phyloP scores from a whole-genome alignment of 2,329 filamentous ascomycete genomes.

The Simplicillium aogashimaense region DNA sequence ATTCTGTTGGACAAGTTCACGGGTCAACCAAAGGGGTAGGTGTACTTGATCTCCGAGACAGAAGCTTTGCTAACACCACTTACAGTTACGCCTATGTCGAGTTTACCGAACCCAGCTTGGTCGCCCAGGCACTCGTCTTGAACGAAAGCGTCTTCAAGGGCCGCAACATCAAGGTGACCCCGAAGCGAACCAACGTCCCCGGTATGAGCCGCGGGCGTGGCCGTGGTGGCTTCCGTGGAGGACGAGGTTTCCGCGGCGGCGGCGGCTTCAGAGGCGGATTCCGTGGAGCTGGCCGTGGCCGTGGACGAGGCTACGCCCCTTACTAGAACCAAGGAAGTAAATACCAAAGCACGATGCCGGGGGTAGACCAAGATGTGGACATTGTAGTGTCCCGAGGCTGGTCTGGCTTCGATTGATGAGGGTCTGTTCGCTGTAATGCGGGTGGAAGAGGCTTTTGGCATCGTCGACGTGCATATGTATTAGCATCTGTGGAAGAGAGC shows the following conservation, averaged over 20 bases:
- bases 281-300: constrained; percentile 54
- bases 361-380: too few species aligned
- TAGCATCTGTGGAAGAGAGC: too few species aligned
- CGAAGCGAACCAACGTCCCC: constrained; percentile 93
- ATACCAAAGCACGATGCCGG: neutral
- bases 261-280: constrained; percentile 50
- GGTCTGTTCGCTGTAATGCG: too few species aligned
- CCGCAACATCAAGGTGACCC: constrained; percentile 85
- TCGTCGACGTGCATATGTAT: too few species aligned
- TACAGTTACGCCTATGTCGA: constrained; percentile 95
- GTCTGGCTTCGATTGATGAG: too few species aligned
- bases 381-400: too few species aligned
- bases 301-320: constrained; percentile 54
- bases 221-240: constrained; percentile 41
- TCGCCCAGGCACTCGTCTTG: constrained; percentile 85
- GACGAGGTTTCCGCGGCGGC: constrained; percentile 41
- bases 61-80: constrained; percentile 8
- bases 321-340: constrained; percentile 41
- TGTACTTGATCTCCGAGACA: constrained; percentile 33
- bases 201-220: constrained; percentile 81
- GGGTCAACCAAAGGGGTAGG: constrained; percentile 87
- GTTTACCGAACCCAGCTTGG: constrained; percentile 87
- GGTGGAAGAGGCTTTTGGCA: too few species aligned
- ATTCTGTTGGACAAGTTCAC: constrained; percentile 98
- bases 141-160: constrained; percentile 96